These are phyloP conservation scores for Fusarium keratoplasticum DNA, from an alignment of 2,329 filamentous ascomycete species.

Conservation along the genomic window DNA sequence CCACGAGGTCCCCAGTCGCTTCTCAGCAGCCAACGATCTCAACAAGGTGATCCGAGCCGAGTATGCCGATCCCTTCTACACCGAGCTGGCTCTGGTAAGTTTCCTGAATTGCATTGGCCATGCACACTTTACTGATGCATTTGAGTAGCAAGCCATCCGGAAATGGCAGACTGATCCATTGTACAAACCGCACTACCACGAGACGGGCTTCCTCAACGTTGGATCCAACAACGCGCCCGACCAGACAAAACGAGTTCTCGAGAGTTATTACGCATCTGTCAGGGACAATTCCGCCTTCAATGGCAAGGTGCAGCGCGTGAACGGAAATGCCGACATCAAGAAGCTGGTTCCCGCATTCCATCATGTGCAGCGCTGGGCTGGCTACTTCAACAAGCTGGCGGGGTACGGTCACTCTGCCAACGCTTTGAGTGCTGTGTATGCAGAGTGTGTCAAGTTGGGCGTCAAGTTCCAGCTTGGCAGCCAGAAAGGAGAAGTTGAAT, in stretches of 20 bases:
- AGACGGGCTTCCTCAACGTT: constrained; percentile 31
- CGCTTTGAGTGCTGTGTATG: constrained; percentile 22
- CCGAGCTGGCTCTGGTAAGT: constrained; percentile 17
- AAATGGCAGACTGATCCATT: constrained; percentile 30
- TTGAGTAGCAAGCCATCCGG: constrained; percentile 15
- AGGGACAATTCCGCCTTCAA: constrained; percentile 28
- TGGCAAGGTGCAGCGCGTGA: constrained; percentile 14
- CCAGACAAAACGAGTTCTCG: constrained; percentile 20
- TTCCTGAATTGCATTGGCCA: rapidly evolving
- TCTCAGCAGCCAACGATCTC: constrained; percentile 25
- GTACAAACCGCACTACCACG: constrained; percentile 21
- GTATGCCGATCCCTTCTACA: constrained; percentile 26
- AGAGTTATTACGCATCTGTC: constrained; percentile 21
- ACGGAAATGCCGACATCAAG: constrained; percentile 7
- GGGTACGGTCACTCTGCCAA: constrained; percentile 26
- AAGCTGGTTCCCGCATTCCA: constrained; percentile 26
- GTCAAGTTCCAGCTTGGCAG: constrained; percentile 20
- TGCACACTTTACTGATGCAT: background rate
- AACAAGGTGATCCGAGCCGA: constrained; percentile 33
- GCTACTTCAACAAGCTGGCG: constrained; percentile 28
- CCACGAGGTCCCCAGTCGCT: constrained; percentile 15
- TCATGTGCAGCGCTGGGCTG: constrained; percentile 13
- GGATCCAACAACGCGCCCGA: constrained; percentile 18
- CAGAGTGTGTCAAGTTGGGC: constrained; percentile 21
- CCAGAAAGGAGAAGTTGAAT: constrained; percentile 23